phyloP scores from a whole-genome alignment of 1,284 basidiomycete species.

The Leccinum variabile region DNA sequence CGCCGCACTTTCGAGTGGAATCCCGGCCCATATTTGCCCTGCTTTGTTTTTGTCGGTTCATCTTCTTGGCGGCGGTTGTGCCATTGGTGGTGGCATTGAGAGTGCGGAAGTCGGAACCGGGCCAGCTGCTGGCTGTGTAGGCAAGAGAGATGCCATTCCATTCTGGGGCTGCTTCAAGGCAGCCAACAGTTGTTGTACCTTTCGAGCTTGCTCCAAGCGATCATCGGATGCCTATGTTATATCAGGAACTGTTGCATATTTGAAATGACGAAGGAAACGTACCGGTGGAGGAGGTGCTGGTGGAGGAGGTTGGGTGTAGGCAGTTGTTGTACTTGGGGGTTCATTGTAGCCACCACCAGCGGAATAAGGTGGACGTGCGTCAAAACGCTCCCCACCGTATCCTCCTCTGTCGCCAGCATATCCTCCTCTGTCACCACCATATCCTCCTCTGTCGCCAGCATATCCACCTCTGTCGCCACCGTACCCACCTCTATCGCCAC shows the following conservation, averaged over 20 bases:
- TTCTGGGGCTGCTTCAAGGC: slow-evolving; percentile 70
- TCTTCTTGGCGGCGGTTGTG: slow-evolving; percentile 40
- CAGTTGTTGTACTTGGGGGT: slow-evolving; percentile 25
- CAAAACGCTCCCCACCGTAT: slow-evolving; percentile 33
- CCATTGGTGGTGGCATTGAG: slow-evolving; percentile 34
- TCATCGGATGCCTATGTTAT: slow-evolving; percentile 49
- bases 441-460: too few species aligned
- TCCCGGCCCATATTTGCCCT: too few species aligned
- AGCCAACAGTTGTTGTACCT: slow-evolving; percentile 77
- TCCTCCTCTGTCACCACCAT: too few species aligned
- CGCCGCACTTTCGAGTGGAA: too few species aligned
- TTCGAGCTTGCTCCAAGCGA: slow-evolving; percentile 77
- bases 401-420: slow-evolving; percentile 26
- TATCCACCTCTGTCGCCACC: too few species aligned
- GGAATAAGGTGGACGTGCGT: slow-evolving; percentile 33
- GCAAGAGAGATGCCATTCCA: slow-evolving; percentile 29
- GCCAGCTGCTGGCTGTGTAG: slow-evolving; percentile 37
- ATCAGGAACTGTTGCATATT: slow-evolving; percentile 6
- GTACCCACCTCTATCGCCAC: slow-evolving; percentile 12
- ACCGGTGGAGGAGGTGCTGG: slow-evolving; percentile 20
- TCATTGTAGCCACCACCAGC: slow-evolving; percentile 34
- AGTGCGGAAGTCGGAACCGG: slow-evolving; percentile 36
- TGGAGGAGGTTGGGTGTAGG: slow-evolving; percentile 26
- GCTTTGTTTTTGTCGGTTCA: too few species aligned
- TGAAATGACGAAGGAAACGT: slow-evolving; percentile 8